phyloP scores from a whole-genome alignment of 73 alveolate genomes.

The Paramecium biaurelia region DNA sequence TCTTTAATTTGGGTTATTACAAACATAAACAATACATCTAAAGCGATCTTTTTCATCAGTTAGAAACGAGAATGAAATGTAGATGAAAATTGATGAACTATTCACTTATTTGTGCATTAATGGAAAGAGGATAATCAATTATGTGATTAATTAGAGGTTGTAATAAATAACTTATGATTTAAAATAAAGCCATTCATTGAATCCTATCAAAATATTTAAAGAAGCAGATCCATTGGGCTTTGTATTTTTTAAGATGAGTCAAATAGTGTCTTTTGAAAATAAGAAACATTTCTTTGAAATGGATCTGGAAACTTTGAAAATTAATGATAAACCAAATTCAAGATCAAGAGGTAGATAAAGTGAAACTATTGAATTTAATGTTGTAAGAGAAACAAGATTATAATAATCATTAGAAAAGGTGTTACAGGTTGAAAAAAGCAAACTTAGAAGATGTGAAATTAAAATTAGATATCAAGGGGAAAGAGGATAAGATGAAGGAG shows the following conservation, averaged over 20 bases:
- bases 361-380: slow-evolving; percentile 4
- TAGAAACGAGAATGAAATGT: slow-evolving; percentile 8
- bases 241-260: slow-evolving; percentile 31
- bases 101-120: slow-evolving; percentile 28
- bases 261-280: slow-evolving; percentile 8
- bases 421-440: neutral
- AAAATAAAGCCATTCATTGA: neutral
- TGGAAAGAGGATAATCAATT: slow-evolving; percentile 27
- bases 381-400: slow-evolving; percentile 13
- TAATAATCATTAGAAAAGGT: slow-evolving; percentile 11
- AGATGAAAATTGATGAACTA: slow-evolving; percentile 1
- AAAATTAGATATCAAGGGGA: slow-evolving; percentile 38
- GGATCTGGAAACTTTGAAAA: neutral
- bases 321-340: neutral
- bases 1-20: neutral
- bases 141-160: neutral
- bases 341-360: neutral
- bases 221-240: slow-evolving; percentile 38
- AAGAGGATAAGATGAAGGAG: slow-evolving; percentile 58
- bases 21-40: neutral
- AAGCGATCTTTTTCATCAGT: slow-evolving; percentile 15
- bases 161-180: neutral
- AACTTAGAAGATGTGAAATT: slow-evolving; percentile 4
- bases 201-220: neutral
- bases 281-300: slow-evolving; percentile 26